Percentiles rank a stretch among this genome's conserved stretches.
Conservation (phyloP, 2,329 filamentous ascomycete genomes). For the Pseudogymnoascus sp. region DNA sequence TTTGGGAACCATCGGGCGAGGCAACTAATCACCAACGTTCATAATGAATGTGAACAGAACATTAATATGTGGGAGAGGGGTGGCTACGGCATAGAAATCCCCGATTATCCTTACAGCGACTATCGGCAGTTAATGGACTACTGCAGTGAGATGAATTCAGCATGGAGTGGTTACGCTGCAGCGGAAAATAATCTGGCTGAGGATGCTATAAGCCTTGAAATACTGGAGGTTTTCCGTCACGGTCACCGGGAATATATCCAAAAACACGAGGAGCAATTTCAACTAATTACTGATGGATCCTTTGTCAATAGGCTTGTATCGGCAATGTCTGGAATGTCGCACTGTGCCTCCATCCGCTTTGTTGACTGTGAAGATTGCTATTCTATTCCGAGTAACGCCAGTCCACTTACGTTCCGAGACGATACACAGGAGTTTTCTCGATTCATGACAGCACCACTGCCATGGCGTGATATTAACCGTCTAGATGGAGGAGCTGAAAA, state of each 20-base stretch:
- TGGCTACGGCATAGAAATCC: background rate
- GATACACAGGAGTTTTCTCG: background rate
- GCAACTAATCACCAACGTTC: background rate
- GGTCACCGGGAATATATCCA: background rate
- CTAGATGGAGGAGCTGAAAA: background rate
- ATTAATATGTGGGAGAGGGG: background rate
- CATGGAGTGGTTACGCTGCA: background rate
- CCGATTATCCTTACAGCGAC: background rate
- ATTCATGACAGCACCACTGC: background rate
- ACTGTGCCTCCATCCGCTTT: background rate
- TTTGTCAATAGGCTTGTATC: constrained; percentile 3
- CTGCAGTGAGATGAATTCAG: background rate
- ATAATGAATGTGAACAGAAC: background rate
- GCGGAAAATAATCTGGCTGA: background rate
- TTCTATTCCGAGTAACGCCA: background rate
- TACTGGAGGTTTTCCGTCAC: background rate
- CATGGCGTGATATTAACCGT: background rate
- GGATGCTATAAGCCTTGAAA: background rate
- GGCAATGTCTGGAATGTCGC: constrained; percentile 5
- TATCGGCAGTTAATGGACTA: background rate
- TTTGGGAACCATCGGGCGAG: background rate
- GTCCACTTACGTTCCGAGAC: background rate
- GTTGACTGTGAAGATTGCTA: background rate
- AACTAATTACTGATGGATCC: constrained; percentile 9
- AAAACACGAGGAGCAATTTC: background rate